These are phyloP conservation scores for Tilletia horrida DNA, from an alignment of 1,284 basidiomycete genomes.

Conservation along the genomic window DNA sequence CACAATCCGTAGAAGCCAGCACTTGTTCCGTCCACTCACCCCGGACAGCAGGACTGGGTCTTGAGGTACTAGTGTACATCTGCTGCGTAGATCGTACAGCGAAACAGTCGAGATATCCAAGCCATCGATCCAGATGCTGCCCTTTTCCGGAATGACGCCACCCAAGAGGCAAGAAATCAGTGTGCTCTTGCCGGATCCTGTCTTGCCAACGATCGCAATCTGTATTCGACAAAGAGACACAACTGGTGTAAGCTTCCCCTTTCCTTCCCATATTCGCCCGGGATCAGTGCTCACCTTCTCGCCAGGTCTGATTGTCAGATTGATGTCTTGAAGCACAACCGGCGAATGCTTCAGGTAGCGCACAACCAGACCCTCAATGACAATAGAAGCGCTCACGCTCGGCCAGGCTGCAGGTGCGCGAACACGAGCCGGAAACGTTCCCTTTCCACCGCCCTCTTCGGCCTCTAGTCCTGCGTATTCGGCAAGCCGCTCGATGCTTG, in stretches of 20 bases:
- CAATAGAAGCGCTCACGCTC: conserved; percentile 59
- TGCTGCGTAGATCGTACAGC: conserved; percentile 48
- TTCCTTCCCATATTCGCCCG: too few relatives aligned
- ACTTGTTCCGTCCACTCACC: neutral
- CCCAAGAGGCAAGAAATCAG: conserved; percentile 34
- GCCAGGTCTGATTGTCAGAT: conserved; percentile 68
- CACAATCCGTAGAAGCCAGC: too few relatives aligned
- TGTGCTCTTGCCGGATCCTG: conserved; percentile 57
- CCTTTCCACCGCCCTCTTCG: conserved; percentile 61
- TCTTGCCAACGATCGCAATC: conserved; percentile 74
- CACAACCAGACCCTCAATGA: conserved; percentile 70
- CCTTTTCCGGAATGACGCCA: conserved; percentile 32
- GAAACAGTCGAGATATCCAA: conserved; percentile 39
- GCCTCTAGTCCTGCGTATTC: conserved; percentile 85
- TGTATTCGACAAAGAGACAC: neutral
- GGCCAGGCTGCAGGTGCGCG: conserved; percentile 57
- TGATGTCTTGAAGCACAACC: conserved; percentile 72
- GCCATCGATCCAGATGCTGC: conserved; percentile 45
- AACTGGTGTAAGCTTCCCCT: too few relatives aligned
- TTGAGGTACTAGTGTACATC: conserved; percentile 59
- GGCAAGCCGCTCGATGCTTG: conserved; percentile 78
- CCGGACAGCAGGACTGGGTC: conserved; percentile 82
- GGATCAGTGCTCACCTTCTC: conserved; percentile 66
- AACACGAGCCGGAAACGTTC: conserved; percentile 5
- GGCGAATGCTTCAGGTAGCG: conserved; percentile 82